Conservation (phyloP, 164 flowering plant species). For the Annona cherimola region DNA sequence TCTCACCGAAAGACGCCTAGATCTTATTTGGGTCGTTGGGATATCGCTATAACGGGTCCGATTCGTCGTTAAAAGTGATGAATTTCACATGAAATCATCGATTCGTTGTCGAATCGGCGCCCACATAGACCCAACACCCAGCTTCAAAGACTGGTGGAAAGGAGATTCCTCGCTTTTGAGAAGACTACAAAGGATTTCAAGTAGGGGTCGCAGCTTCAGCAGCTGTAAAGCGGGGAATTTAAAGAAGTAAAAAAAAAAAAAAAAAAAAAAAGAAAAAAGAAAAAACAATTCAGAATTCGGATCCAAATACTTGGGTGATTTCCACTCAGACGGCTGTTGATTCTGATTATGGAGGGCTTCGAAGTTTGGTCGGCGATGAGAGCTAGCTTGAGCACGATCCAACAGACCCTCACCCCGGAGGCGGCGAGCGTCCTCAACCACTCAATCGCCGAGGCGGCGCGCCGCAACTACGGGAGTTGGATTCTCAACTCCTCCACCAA, state of each 20-base stretch:
- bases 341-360: not conserved
- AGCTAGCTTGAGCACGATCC: slow-evolving; percentile 77
- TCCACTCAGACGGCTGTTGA: not conserved
- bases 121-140: too few relatives aligned
- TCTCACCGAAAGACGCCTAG: not conserved
- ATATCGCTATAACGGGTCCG: too few relatives aligned
- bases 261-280: too few relatives aligned
- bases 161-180: not conserved
- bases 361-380: slow-evolving; percentile 40
- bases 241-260: not conserved
- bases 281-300: not conserved
- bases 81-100: too few relatives aligned
- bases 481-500: slow-evolving; percentile 31
- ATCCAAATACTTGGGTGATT: not conserved
- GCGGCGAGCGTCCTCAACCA: slow-evolving; percentile 82
- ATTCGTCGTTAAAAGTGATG: too few relatives aligned
- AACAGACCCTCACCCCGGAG: slow-evolving; percentile 86
- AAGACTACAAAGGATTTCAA: slow-evolving; percentile 14
- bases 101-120: too few relatives aligned
- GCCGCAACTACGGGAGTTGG: slow-evolving; percentile 87
- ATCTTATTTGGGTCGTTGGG: slow-evolving; percentile 4
- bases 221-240: slow-evolving; percentile 1
- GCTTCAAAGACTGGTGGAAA: too few relatives aligned
- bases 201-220: slow-evolving; percentile 3
- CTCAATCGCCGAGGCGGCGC: slow-evolving; percentile 73